Percentiles rank a stretch among this genome's conserved stretches.
Evolutionary conservation across 2,329 filamentous ascomycete species (phyloP).

Genomic region (Sarocladiaceae sp.): DNA sequence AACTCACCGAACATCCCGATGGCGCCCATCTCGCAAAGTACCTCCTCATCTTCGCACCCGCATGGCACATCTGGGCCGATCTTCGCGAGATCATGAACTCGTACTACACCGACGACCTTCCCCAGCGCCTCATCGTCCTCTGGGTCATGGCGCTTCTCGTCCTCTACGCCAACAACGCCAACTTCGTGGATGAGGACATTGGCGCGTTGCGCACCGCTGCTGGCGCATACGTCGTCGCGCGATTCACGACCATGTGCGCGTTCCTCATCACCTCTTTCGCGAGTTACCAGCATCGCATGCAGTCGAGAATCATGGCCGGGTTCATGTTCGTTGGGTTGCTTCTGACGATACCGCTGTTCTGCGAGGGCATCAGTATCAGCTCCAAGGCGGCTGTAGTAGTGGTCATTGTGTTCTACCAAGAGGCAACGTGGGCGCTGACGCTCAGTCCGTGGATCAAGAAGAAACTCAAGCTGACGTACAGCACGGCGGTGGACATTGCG

Average conservation of each 20-base stretch:
- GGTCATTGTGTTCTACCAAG: slow-evolving; percentile 34
- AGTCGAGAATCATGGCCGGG: slow-evolving; percentile 36
- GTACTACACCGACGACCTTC: slow-evolving; percentile 44
- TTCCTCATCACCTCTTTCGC: slow-evolving; percentile 38
- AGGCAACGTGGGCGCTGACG: slow-evolving; percentile 36
- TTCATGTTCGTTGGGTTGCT: slow-evolving; percentile 35
- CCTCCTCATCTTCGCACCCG: slow-evolving; percentile 39
- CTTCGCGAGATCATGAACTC: slow-evolving; percentile 45
- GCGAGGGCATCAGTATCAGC: slow-evolving; percentile 31
- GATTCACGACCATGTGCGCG: slow-evolving; percentile 32
- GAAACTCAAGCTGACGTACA: slow-evolving; percentile 34
- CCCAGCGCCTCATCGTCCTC: slow-evolving; percentile 39
- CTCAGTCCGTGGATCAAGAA: slow-evolving; percentile 38
- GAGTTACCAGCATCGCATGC: slow-evolving; percentile 39
- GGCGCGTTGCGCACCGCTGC: slow-evolving; percentile 37
- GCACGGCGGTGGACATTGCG: slow-evolving; percentile 41
- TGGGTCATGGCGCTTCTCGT: slow-evolving; percentile 45
- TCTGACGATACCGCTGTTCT: slow-evolving; percentile 36
- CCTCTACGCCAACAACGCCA: slow-evolving; percentile 42
- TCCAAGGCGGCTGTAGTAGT: slow-evolving; percentile 36
- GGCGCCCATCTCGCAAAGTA: slow-evolving; percentile 39
- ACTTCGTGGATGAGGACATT: slow-evolving; percentile 34
- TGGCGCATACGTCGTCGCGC: slow-evolving; percentile 39
- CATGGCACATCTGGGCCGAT: slow-evolving; percentile 45
- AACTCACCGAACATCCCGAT: slow-evolving; percentile 37